phyloP scores from a whole-genome alignment of 352 stramenopile species.

The Globisporangium orthogonon region DNA sequence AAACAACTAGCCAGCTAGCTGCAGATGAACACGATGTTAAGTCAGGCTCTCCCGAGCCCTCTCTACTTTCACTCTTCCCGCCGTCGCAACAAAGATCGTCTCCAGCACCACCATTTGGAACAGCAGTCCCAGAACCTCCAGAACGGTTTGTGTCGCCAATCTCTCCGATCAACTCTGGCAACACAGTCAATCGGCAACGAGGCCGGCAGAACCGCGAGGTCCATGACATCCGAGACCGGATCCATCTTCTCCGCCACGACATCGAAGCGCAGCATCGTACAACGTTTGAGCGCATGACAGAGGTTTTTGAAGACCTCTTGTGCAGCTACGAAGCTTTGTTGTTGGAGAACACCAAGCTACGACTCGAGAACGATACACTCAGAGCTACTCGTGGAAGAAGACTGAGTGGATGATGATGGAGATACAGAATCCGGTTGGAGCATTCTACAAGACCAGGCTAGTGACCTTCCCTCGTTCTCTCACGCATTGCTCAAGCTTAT shows the following conservation, averaged over 20 bases:
- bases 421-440: too few species aligned
- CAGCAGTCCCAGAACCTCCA: background rate
- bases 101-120: background rate
- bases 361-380: conserved; percentile 34
- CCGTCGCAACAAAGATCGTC: background rate
- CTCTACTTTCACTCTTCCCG: background rate
- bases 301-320: conserved; percentile 27
- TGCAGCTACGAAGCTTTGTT: conserved; percentile 29
- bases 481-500: too few species aligned
- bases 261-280: conserved; percentile 30
- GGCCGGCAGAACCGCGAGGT: background rate
- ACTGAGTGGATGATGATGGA: background rate
- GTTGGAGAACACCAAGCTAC: conserved; percentile 29
- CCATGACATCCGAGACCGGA: conserved; percentile 18
- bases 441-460: too few species aligned
- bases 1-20: background rate
- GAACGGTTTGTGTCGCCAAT: background rate
- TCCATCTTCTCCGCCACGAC: conserved; percentile 29
- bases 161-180: background rate
- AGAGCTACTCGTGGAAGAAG: conserved; percentile 1
- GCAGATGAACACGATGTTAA: background rate
- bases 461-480: background rate
- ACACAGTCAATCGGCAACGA: background rate
- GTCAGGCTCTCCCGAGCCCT: background rate
- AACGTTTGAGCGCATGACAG: conserved; percentile 30